Conservation (phyloP, 1,284 basidiomycete species). For the Boletus albobrunnescens region DNA sequence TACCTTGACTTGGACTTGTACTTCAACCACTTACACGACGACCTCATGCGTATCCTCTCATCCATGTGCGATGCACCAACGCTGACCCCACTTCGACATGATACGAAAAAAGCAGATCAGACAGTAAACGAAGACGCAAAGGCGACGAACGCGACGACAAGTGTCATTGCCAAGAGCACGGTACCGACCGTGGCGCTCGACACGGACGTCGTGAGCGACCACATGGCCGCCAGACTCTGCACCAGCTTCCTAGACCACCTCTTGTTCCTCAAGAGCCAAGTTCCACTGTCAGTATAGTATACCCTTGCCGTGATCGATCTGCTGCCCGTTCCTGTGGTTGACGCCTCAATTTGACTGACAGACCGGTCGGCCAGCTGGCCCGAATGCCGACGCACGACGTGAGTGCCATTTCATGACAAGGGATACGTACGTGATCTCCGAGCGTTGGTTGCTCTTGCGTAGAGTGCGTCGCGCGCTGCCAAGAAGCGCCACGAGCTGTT, state of each 20-base stretch:
- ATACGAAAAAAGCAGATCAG: not conserved
- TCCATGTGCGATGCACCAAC: not conserved
- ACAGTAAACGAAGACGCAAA: not conserved
- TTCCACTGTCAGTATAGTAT: constrained; percentile 70
- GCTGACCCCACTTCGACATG: not conserved
- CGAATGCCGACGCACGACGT: constrained; percentile 43
- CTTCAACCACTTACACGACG: not conserved
- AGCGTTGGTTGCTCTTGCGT: too few species aligned
- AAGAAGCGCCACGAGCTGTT: constrained; percentile 61
- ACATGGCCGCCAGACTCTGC: constrained; percentile 58
- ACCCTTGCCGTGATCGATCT: too few species aligned
- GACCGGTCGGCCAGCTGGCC: constrained; percentile 59
- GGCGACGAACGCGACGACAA: not conserved
- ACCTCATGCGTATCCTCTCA: constrained; percentile 22
- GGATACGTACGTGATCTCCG: too few species aligned
- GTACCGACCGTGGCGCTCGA: constrained; percentile 49
- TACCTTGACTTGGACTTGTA: not conserved
- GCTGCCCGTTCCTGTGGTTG: too few species aligned
- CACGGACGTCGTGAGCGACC: constrained; percentile 46
- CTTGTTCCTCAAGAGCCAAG: constrained; percentile 69
- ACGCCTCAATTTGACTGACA: constrained; percentile 34
- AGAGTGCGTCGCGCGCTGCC: constrained; percentile 43
- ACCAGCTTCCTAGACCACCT: constrained; percentile 60
- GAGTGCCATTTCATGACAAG: constrained; percentile 8
- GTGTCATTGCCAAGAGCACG: too few species aligned